These are phyloP conservation scores for Viridothelium virens DNA, from an alignment of 495 filamentous ascomycete species.

Conservation along the genomic window DNA sequence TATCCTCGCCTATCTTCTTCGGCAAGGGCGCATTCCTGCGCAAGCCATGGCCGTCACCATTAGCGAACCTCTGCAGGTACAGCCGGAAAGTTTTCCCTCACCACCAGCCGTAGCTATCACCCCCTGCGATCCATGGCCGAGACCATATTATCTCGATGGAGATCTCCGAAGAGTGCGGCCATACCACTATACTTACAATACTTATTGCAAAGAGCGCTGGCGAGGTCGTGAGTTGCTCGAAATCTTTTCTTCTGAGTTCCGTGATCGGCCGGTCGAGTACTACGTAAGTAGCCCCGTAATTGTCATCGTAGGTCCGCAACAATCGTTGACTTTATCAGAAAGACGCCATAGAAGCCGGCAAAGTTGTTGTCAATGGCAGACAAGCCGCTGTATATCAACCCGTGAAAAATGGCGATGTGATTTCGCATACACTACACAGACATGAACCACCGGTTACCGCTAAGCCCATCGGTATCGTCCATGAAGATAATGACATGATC, in stretches of 20 bases:
- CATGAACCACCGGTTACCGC: constrained; percentile 89
- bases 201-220: constrained; percentile 86
- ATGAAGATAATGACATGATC: constrained; percentile 84
- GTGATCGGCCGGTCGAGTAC: constrained; percentile 78
- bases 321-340: constrained; percentile 42
- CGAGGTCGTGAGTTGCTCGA: constrained; percentile 65
- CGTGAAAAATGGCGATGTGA: constrained; percentile 73
- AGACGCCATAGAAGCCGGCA: constrained; percentile 70
- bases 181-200: constrained; percentile 92
- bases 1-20: constrained; percentile 50
- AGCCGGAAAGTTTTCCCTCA: constrained; percentile 21
- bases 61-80: constrained; percentile 32
- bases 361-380: constrained; percentile 66
- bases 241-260: constrained; percentile 76
- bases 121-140: constrained; percentile 58
- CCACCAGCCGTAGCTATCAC: constrained; percentile 52
- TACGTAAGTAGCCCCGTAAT: constrained; percentile 49
- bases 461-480: constrained; percentile 69
- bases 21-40: constrained; percentile 43
- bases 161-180: constrained; percentile 65
- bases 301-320: background rate
- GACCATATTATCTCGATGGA: constrained; percentile 69
- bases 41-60: constrained; percentile 51
- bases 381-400: constrained; percentile 47
- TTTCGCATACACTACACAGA: constrained; percentile 89